phyloP scores from a whole-genome alignment of 306 rosid genomes.

The Begonia loranthoides region DNA sequence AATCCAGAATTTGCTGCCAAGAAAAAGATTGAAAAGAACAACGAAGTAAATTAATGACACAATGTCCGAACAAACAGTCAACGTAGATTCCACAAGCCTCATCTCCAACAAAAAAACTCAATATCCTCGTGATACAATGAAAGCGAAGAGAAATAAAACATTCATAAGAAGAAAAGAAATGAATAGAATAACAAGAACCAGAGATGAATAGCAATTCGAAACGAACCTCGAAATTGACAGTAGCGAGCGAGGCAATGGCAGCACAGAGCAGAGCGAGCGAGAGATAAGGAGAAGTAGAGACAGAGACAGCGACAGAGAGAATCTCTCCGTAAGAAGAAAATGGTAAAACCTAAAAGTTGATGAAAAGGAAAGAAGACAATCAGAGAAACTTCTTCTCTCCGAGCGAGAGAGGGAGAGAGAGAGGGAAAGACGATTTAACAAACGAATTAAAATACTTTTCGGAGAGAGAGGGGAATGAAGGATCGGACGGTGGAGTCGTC shows the following conservation, averaged over 20 bases:
- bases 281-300: neutral
- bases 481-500: constrained; percentile 20
- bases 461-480: constrained; percentile 12
- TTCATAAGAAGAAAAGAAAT: neutral
- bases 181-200: neutral
- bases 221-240: constrained; percentile 28
- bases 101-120: too few species aligned
- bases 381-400: constrained; percentile 15
- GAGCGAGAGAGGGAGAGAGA: constrained; percentile 6
- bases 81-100: too few species aligned
- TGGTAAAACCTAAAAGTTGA: constrained; percentile 13
- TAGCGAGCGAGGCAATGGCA: constrained; percentile 2
- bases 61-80: too few species aligned
- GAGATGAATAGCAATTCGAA: neutral
- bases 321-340: constrained; percentile 3
- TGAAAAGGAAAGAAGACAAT: constrained; percentile 17
- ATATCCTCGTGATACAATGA: too few species aligned
- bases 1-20: too few species aligned
- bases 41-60: too few species aligned
- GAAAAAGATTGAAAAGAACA: too few species aligned
- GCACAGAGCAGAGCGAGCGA: constrained; percentile 1
- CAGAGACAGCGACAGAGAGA: constrained; percentile 9
- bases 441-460: neutral
- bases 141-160: neutral
- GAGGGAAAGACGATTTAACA: neutral